Evolutionary conservation across 805 yeast genomes (phyloP), one percentile per base, ranked within the genome.

Genomic region (Ogataea trehalophila): DNA sequence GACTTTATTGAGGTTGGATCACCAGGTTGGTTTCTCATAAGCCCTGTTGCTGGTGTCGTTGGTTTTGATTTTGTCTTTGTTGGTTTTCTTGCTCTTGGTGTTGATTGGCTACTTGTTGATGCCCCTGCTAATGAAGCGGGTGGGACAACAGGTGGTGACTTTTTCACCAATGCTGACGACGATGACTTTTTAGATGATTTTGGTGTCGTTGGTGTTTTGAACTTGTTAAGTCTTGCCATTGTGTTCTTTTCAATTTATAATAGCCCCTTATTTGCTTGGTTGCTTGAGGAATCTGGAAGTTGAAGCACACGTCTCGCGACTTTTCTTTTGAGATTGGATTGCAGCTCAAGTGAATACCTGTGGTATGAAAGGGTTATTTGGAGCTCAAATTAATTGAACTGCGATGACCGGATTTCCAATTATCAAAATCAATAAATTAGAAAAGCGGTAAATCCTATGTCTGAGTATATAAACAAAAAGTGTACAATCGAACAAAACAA

Each of bases 11-110:
- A 47, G 61, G 73, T 57, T 20, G 82, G 80, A 54, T 78, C 83
- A 0, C 84, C 83, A 1, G 84, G 84, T 47, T 70, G 71, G 47
- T 77, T 78, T 58, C 75, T 66, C 55, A 65, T 58, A 22, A 73
- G 59, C 11, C 78, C 81, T n/a, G 18, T 40, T 23, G 37, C 41
- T 37, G 46, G 38, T 35, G 41, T 43, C 9, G 51, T 35, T 22
- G 37, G 22, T 22, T 16, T 33, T 2, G 40, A 31, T 14, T 22
- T 23, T 36, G 29, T 37, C 20, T 37, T 39, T 29, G 50, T 35
- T 39, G 41, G 43, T 31, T 37, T 44, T 43, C 29, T 18, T 6
- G n/a, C 14, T 39, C 38, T 43, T 14, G 47, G 44, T 35, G 43
- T 49, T 17, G 41, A 41, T 18, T 48, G 33, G 5, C 26, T 44